Percentiles rank a stretch among this genome's conserved stretches.
These are phyloP conservation scores for Rhypophila decipiens DNA, from an alignment of 495 filamentous ascomycete genomes.

Conservation along the genomic window DNA sequence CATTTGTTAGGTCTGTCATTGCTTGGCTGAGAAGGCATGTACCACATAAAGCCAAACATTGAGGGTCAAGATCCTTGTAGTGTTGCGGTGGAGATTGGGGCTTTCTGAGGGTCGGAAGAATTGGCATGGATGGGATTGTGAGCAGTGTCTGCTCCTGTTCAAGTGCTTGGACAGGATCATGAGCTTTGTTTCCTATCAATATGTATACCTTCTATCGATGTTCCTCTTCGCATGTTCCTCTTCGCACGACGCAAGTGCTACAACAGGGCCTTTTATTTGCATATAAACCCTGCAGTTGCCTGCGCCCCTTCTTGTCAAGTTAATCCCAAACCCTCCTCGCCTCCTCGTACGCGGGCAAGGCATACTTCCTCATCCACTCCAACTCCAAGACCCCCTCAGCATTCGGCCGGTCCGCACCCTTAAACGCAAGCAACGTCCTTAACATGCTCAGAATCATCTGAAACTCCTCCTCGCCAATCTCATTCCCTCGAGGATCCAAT, in stretches of 20 bases:
- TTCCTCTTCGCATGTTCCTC: neutral
- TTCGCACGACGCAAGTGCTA: no score
- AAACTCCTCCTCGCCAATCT: constrained; percentile 21
- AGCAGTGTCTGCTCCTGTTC: neutral
- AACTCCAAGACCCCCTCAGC: constrained; percentile 27
- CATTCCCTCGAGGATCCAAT: no score
- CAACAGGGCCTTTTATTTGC: neutral
- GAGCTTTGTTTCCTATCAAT: neutral
- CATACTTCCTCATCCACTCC: constrained; percentile 39
- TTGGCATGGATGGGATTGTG: neutral
- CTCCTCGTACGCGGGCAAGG: constrained; percentile 17
- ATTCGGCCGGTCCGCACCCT: constrained; percentile 29
- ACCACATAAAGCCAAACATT: neutral
- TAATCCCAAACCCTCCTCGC: neutral
- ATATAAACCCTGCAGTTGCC: neutral
- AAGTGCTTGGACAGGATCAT: neutral
- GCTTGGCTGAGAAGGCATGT: neutral
- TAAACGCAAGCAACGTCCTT: constrained; percentile 34
- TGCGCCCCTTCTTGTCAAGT: neutral
- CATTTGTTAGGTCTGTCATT: neutral
- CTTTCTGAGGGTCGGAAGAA: neutral
- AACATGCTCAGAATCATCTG: constrained; percentile 34
- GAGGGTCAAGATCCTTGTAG: neutral
- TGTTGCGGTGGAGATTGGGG: neutral
- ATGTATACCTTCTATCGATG: neutral